Evolutionary conservation across 495 filamentous ascomycete species (phyloP).

Genomic region (Neurospora terricola): DNA sequence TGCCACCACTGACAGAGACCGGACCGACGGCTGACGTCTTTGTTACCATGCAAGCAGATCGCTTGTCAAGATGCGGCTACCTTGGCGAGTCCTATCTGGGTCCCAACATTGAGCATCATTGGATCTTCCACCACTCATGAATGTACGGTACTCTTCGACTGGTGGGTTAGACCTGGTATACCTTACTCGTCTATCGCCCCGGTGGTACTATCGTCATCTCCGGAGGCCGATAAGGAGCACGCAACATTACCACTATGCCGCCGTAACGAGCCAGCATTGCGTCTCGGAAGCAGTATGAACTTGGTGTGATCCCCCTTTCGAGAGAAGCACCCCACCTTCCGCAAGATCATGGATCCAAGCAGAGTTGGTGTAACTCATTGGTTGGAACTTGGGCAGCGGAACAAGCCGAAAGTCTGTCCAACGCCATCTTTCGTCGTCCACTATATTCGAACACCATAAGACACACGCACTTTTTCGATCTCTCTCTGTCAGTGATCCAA

Average conservation of each 20-base stretch:
- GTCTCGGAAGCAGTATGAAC: background rate
- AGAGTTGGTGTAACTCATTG: background rate
- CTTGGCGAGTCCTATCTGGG: background rate
- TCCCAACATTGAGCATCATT: background rate
- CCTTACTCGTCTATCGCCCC: background rate
- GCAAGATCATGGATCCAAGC: background rate
- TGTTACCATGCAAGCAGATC: background rate
- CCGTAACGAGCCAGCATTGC: background rate
- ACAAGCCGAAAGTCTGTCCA: background rate
- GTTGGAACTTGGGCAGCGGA: background rate
- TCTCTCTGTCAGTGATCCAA: background rate
- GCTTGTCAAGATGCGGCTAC: background rate
- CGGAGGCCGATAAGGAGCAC: background rate
- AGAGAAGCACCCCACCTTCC: background rate
- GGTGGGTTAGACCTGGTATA: background rate
- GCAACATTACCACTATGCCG: background rate
- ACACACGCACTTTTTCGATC: background rate
- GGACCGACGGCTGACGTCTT: background rate
- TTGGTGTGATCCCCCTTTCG: background rate
- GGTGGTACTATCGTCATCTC: background rate
- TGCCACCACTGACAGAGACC: background rate
- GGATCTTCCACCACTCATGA: background rate
- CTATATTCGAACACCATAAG: background rate
- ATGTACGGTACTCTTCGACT: background rate
- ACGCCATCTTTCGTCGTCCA: background rate